phyloP scores from a whole-genome alignment of 495 filamentous ascomycete genomes.

The Penicillium ochrochloron region DNA sequence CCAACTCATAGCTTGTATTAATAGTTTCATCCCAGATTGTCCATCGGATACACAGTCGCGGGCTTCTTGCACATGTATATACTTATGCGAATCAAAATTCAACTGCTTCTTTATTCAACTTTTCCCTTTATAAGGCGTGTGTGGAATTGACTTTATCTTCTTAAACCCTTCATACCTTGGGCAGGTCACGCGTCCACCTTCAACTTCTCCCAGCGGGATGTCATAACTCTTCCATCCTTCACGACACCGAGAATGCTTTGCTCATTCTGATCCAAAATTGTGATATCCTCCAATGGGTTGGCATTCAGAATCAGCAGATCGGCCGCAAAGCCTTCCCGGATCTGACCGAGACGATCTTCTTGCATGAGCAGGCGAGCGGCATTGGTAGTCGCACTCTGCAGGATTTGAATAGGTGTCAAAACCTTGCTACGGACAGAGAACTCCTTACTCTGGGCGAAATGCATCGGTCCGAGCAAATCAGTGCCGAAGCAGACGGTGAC shows the following conservation, averaged over 20 bases:
- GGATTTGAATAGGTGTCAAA: constrained; percentile 44
- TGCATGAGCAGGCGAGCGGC: constrained; percentile 48
- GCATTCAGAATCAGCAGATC: constrained; percentile 47
- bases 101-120: not conserved
- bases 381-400: constrained; percentile 57
- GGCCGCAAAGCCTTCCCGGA: constrained; percentile 44
- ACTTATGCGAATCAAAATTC: constrained; percentile 20
- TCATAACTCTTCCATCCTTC: constrained; percentile 51
- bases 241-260: constrained; percentile 49
- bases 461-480: constrained; percentile 56
- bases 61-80: constrained; percentile 19
- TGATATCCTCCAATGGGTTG: constrained; percentile 58
- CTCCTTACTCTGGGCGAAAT: constrained; percentile 52
- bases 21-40: constrained; percentile 12
- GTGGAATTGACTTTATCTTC: too few relatives aligned
- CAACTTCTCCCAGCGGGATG: constrained; percentile 18
- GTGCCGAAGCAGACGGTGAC: constrained; percentile 59
- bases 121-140: not conserved
- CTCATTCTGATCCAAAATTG: constrained; percentile 49
- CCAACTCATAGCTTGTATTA: constrained; percentile 2
- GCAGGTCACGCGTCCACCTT: not conserved
- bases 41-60: not conserved
- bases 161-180: too few relatives aligned
- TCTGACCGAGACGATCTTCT: constrained; percentile 47
- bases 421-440: constrained; percentile 50